These are phyloP conservation scores for Friedmanniomyces endolithicus DNA, from an alignment of 495 filamentous ascomycete genomes.

Conservation along the genomic window DNA sequence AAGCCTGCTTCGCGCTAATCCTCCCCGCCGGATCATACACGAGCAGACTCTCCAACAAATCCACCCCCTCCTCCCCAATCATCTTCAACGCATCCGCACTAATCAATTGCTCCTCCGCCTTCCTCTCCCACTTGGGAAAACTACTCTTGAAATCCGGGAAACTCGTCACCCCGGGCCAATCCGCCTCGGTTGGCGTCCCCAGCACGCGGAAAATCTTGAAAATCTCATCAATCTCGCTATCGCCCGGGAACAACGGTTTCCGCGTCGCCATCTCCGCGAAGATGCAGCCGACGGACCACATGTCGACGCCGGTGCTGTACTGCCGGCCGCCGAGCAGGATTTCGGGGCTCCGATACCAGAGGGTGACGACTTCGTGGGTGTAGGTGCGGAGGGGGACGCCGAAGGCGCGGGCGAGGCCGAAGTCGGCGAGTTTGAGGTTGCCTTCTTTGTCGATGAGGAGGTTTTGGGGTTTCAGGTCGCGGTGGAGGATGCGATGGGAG, in stretches of 20 bases:
- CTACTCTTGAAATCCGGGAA: constrained; percentile 96
- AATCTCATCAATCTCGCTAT: constrained; percentile 98
- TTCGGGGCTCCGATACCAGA: constrained; percentile 98
- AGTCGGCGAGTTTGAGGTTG: constrained; percentile 95
- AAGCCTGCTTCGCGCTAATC: constrained; percentile 91
- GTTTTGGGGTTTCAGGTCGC: constrained; percentile 97
- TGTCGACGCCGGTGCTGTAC: constrained; percentile 96
- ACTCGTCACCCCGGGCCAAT: constrained; percentile 92
- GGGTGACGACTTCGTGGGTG: constrained; percentile 96
- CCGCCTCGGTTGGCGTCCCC: constrained; percentile 76
- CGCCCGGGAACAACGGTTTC: constrained; percentile 92
- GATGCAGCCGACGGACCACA: constrained; percentile 98
- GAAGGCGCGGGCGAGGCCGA: constrained; percentile 90
- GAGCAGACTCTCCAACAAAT: constrained; percentile 76
- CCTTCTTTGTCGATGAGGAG: constrained; percentile 88
- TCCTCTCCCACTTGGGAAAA: constrained; percentile 91
- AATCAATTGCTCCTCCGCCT: constrained; percentile 45
- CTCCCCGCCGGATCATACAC: constrained; percentile 90
- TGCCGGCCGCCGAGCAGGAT: constrained; percentile 94
- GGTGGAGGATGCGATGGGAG: constrained; percentile 84
- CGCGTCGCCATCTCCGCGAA: constrained; percentile 99
- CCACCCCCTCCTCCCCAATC: constrained; percentile 63
- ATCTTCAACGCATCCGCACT: constrained; percentile 28
- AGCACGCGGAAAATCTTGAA: constrained; percentile 97
- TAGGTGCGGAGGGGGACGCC: constrained; percentile 93